Percentiles rank a stretch among this genome's conserved stretches.
Evolutionary conservation across 257 asterid genomes (phyloP).

Genomic region (Ilex asprella): DNA sequence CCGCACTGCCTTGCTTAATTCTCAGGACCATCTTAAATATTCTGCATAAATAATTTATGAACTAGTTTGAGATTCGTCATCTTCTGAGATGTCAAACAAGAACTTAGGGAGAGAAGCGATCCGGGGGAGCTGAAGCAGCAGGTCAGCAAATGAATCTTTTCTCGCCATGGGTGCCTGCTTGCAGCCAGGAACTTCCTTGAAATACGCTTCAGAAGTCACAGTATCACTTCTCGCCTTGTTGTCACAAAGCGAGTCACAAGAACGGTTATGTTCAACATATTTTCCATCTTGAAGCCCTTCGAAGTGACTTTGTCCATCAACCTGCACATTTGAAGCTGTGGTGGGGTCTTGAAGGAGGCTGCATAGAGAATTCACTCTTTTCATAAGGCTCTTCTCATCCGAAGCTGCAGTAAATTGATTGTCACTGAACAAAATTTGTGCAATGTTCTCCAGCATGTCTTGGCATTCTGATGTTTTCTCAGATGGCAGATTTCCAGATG

Average conservation of each 20-base stretch:
- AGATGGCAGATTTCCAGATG: slow-evolving; percentile 48
- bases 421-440: slow-evolving; percentile 40
- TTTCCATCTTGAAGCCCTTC: slow-evolving; percentile 24
- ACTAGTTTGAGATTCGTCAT: slow-evolving; percentile 28
- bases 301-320: slow-evolving; percentile 23
- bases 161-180: slow-evolving; percentile 42
- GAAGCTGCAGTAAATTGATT: slow-evolving; percentile 37
- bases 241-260: slow-evolving; percentile 15
- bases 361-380: slow-evolving; percentile 69
- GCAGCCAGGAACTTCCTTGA: slow-evolving; percentile 12
- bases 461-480: slow-evolving; percentile 54
- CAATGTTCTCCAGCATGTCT: slow-evolving; percentile 48
- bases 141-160: slow-evolving; percentile 59
- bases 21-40: slow-evolving; percentile 1
- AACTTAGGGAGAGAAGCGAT: slow-evolving; percentile 57
- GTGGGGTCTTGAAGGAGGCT: slow-evolving; percentile 55
- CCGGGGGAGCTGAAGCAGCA: slow-evolving; percentile 65
- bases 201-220: slow-evolving; percentile 20
- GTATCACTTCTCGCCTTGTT: slow-evolving; percentile 6
- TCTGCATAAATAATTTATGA: slow-evolving; percentile 5
- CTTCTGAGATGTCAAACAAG: slow-evolving; percentile 46
- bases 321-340: slow-evolving; percentile 23
- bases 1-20: no score
- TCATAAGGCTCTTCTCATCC: slow-evolving; percentile 79
- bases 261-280: slow-evolving; percentile 18